These are phyloP conservation scores for Piper longum DNA, from an alignment of 164 flowering plant genomes.

Conservation along the genomic window DNA sequence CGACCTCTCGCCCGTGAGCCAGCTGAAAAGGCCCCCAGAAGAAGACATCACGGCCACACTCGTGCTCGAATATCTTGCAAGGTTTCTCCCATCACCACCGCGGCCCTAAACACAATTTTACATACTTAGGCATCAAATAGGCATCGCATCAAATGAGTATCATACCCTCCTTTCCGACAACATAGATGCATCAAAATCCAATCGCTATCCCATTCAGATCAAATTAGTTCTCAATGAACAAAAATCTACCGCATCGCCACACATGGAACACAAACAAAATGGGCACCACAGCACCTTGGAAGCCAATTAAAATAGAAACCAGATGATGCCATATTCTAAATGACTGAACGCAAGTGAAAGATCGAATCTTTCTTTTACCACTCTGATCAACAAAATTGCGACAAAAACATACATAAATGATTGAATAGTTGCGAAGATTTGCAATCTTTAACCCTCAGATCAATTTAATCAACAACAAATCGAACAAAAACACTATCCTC, in stretches of 20 bases:
- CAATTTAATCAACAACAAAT: no score
- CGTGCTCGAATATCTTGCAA: constrained; percentile 44
- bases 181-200: neutral
- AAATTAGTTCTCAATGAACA: neutral
- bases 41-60: constrained; percentile 29
- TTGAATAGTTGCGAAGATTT: no score
- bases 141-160: neutral
- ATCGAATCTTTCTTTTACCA: no score
- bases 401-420: no score
- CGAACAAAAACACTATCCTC: no score
- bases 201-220: neutral
- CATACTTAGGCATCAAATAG: neutral
- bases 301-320: no score
- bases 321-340: no score
- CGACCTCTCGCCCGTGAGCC: constrained; percentile 55
- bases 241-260: neutral
- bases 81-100: constrained; percentile 5
- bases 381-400: no score
- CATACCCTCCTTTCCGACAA: neutral
- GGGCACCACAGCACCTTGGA: no score
- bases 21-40: constrained; percentile 55
- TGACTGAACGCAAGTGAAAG: no score
- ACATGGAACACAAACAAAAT: no score
- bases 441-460: no score
- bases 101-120: constrained; percentile 22